phyloP scores from a whole-genome alignment of 495 filamentous ascomycete genomes.

The Tuber aestivum region DNA sequence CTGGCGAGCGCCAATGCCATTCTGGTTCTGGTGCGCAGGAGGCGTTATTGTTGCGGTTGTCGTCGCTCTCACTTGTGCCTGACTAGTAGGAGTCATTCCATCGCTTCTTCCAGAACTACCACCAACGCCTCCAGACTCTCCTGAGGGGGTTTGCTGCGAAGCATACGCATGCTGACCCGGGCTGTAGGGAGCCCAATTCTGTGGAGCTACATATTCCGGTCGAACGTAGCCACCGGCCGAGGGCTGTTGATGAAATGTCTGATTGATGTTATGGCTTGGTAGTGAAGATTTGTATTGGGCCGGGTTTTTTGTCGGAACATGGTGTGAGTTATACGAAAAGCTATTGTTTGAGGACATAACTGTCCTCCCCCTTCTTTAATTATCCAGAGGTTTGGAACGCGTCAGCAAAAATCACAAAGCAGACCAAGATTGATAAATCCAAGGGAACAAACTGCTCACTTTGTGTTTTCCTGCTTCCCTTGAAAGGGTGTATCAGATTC shows the following conservation, averaged over 20 bases:
- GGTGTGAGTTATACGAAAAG: neutral
- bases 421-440: neutral
- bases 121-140: neutral
- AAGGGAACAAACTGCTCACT: neutral
- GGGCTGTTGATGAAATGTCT: neutral
- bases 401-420: neutral
- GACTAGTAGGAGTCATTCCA: neutral
- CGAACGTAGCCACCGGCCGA: neutral
- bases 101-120: neutral
- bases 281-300: neutral
- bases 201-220: constrained; percentile 1
- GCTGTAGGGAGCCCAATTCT: constrained; percentile 2
- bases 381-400: neutral
- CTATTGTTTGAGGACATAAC: constrained; percentile 1
- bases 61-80: neutral
- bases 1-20: neutral
- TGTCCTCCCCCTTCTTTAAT: neutral
- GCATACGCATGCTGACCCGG: neutral
- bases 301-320: neutral
- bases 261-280: constrained; percentile 3
- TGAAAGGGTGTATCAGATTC: neutral
- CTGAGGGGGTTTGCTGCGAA: neutral
- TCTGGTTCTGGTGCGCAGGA: neutral
- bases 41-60: neutral
- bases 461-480: neutral